These are phyloP conservation scores for Leishmania amazonensis DNA, from an alignment of 208 protist species.

Conservation along the genomic window DNA sequence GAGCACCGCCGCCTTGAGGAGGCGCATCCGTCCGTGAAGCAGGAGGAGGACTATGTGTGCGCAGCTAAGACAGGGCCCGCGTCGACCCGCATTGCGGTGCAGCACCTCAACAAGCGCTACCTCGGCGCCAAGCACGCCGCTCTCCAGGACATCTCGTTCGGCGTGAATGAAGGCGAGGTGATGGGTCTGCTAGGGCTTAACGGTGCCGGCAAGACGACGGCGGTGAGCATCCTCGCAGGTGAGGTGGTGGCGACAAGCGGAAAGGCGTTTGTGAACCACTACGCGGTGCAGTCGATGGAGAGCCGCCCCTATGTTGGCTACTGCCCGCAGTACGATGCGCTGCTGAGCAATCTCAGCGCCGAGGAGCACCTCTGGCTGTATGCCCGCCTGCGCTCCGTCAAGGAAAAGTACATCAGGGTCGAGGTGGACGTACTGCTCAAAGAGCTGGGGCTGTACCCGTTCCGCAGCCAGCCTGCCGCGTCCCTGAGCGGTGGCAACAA, in stretches of 20 bases:
- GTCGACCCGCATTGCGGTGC: conserved; percentile 63
- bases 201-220: conserved; percentile 92
- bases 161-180: conserved; percentile 79
- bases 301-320: conserved; percentile 86
- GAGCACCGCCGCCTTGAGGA: conserved; percentile 22
- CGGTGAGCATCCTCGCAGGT: conserved; percentile 84
- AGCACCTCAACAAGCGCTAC: conserved; percentile 73
- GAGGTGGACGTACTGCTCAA: conserved; percentile 55
- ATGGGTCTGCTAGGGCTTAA: conserved; percentile 92
- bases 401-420: conserved; percentile 40
- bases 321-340: conserved; percentile 95
- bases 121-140: conserved; percentile 32
- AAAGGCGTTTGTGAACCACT: conserved; percentile 63
- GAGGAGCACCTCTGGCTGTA: conserved; percentile 94
- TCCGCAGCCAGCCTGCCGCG: conserved; percentile 41
- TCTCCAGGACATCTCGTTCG: conserved; percentile 70
- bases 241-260: conserved; percentile 74
- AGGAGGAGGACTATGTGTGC: conserved; percentile 60
- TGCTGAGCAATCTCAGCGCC: conserved; percentile 91
- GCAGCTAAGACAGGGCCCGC: conserved; percentile 32
- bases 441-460: conserved; percentile 54
- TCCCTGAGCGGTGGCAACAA: conserved; percentile 89
- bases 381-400: conserved; percentile 66
- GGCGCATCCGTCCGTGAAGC: conserved; percentile 34
- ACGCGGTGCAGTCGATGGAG: conserved; percentile 32